Evolutionary conservation across 371 early-diverging fungal genomes (phyloP).

Genomic region (Fennellomyces sp.): DNA sequence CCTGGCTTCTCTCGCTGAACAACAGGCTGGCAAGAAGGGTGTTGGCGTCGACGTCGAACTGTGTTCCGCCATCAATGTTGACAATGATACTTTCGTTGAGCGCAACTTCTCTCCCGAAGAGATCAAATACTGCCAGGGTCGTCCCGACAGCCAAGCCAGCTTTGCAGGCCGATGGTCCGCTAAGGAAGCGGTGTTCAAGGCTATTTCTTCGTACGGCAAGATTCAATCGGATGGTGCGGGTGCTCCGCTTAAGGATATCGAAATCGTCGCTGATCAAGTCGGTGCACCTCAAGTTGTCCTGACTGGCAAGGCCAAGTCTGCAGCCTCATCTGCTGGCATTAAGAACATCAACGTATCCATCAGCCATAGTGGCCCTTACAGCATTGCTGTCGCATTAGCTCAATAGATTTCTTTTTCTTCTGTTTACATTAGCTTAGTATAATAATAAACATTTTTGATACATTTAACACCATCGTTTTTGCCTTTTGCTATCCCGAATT

Average conservation of each 20-base stretch:
- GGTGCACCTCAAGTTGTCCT: slow-evolving; percentile 90
- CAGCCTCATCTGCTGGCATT: slow-evolving; percentile 74
- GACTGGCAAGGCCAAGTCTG: slow-evolving; percentile 81
- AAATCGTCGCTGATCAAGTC: slow-evolving; percentile 72
- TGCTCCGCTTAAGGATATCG: slow-evolving; percentile 91
- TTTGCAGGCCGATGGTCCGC: slow-evolving; percentile 97
- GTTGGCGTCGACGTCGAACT: slow-evolving; percentile 95
- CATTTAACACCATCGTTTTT: background rate
- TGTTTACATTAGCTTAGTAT: background rate
- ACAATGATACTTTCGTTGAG: slow-evolving; percentile 84
- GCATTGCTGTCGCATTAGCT: slow-evolving; percentile 86
- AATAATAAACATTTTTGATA: background rate
- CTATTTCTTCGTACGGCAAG: slow-evolving; percentile 73
- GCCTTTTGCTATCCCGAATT: background rate
- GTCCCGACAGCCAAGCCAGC: slow-evolving; percentile 83
- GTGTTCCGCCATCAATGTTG: slow-evolving; percentile 77
- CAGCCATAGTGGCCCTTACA: slow-evolving; percentile 91
- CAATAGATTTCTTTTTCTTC: slow-evolving; percentile 31
- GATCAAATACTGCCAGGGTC: slow-evolving; percentile 77
- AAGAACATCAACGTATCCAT: slow-evolving; percentile 87
- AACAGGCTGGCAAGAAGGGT: slow-evolving; percentile 66
- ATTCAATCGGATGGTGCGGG: slow-evolving; percentile 84
- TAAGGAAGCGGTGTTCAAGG: slow-evolving; percentile 97
- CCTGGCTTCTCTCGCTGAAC: slow-evolving; percentile 56
- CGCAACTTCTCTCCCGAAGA: slow-evolving; percentile 91